A percentile compares a stretch with the other conserved stretches of the same genome.
Evolutionary conservation across 176 grass and related monocot species (phyloP).

Genomic region (Tillandsia leiboldiana): DNA sequence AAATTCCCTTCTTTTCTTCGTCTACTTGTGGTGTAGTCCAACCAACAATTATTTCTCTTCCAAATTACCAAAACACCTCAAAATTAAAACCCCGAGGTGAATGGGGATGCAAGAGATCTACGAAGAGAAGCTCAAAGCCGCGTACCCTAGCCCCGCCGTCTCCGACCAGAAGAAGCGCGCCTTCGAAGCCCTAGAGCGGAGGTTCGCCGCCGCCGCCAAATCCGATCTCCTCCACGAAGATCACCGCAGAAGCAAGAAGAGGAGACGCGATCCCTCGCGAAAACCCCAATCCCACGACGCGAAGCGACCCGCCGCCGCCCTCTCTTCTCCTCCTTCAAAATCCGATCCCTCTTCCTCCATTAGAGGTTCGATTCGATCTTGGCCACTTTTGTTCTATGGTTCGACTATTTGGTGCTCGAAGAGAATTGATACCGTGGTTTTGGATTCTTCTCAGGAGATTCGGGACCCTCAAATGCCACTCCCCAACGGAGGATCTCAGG

Average conservation of each 20-base stretch:
- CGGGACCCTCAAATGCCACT: background rate
- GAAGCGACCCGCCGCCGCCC: slow-evolving; percentile 10
- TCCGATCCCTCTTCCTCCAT: background rate
- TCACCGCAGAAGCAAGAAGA: slow-evolving; percentile 16
- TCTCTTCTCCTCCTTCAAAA: background rate
- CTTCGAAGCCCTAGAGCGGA: slow-evolving; percentile 39
- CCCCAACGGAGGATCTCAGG: background rate
- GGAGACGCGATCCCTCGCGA: slow-evolving; percentile 7
- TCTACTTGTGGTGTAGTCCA: background rate
- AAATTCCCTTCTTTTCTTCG: background rate
- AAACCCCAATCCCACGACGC: slow-evolving; percentile 18
- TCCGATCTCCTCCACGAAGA: slow-evolving; percentile 39
- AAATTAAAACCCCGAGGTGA: no score
- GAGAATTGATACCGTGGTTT: background rate
- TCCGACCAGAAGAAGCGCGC: slow-evolving; percentile 50
- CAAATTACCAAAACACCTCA: no score
- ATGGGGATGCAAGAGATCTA: no score
- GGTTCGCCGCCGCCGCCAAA: slow-evolving; percentile 33
- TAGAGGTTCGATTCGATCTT: background rate
- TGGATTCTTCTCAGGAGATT: slow-evolving; percentile 3
- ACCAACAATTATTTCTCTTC: background rate
- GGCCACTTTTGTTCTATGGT: background rate
- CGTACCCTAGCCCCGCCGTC: slow-evolving; percentile 15
- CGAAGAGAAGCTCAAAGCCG: background rate
- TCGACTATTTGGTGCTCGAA: background rate